phyloP scores from a whole-genome alignment of 495 filamentous ascomycete genomes.

The Penicillium canescens region DNA sequence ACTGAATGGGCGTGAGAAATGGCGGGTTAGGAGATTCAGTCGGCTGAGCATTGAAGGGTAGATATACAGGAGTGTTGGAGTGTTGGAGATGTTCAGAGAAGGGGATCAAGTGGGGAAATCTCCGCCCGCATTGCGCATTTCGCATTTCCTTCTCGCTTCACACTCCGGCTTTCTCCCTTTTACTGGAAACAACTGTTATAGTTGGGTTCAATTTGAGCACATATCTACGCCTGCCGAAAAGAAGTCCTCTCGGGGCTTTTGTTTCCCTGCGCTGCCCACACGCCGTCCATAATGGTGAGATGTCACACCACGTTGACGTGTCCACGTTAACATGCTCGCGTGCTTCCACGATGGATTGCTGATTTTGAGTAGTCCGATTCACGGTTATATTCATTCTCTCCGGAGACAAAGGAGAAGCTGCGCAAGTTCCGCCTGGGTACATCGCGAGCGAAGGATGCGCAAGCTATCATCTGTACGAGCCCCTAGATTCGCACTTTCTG shows the following conservation, averaged over 20 bases:
- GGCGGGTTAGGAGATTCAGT: constrained; percentile 69
- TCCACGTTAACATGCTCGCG: background rate
- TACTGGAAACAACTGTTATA: background rate
- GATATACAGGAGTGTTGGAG: background rate
- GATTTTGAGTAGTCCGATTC: constrained; percentile 69
- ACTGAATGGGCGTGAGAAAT: constrained; percentile 65
- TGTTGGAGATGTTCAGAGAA: constrained; percentile 5
- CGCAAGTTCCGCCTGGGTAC: constrained; percentile 91
- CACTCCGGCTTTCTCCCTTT: constrained; percentile 9
- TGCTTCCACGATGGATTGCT: background rate
- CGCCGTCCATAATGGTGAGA: constrained; percentile 17
- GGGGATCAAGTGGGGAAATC: constrained; percentile 14
- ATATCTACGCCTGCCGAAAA: background rate
- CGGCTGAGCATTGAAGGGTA: constrained; percentile 66
- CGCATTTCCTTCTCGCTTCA: constrained; percentile 7
- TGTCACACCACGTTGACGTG: background rate
- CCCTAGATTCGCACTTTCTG: constrained; percentile 3
- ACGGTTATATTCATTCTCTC: constrained; percentile 89
- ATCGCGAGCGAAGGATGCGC: constrained; percentile 80
- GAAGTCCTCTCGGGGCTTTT: background rate
- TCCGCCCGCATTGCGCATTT: constrained; percentile 25
- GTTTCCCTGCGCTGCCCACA: background rate
- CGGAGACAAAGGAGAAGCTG: constrained; percentile 80
- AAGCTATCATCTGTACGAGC: constrained; percentile 89
- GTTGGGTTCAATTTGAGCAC: background rate